These are phyloP conservation scores for Hygrophoropsis aurantiaca DNA, from an alignment of 768 basidiomycete genomes.

Conservation along the genomic window DNA sequence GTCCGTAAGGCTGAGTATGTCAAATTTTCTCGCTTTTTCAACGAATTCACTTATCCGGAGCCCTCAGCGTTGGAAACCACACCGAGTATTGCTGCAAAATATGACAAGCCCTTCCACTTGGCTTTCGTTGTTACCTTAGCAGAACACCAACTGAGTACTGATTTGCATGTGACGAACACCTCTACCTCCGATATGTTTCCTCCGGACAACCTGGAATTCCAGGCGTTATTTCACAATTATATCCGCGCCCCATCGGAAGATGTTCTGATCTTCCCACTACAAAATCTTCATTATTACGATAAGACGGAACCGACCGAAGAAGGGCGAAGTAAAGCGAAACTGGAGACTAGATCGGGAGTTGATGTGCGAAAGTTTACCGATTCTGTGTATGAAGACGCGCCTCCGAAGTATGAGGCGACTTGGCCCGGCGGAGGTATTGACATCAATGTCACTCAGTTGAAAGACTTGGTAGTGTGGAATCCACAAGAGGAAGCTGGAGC, in stretches of 20 bases:
- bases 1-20: conserved; percentile 76
- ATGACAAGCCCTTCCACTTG: conserved; percentile 67
- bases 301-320: conserved; percentile 69
- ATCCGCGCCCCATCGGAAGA: conserved; percentile 62
- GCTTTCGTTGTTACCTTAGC: conserved; percentile 80
- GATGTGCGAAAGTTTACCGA: conserved; percentile 71
- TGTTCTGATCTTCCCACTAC: conserved; percentile 63
- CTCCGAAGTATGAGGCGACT: conserved; percentile 51
- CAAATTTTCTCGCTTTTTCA: background rate
- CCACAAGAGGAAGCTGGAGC: conserved; percentile 68
- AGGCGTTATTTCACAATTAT: conserved; percentile 93
- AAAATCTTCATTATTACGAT: conserved; percentile 69
- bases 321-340: conserved; percentile 46
- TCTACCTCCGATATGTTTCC: conserved; percentile 40
- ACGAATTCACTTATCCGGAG: conserved; percentile 4
- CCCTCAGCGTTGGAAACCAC: conserved; percentile 62
- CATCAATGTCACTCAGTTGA: conserved; percentile 55
- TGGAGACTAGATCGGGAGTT: conserved; percentile 61
- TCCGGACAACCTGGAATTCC: conserved; percentile 69
- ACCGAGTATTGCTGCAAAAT: conserved; percentile 54
- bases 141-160: conserved; percentile 71
- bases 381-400: conserved; percentile 71
- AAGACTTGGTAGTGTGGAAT: conserved; percentile 95
- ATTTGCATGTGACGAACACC: conserved; percentile 78
- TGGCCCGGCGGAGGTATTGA: conserved; percentile 61